Conservation (phyloP, 2,329 filamentous ascomycete species). For the Pseudocercospora macadamiae region DNA sequence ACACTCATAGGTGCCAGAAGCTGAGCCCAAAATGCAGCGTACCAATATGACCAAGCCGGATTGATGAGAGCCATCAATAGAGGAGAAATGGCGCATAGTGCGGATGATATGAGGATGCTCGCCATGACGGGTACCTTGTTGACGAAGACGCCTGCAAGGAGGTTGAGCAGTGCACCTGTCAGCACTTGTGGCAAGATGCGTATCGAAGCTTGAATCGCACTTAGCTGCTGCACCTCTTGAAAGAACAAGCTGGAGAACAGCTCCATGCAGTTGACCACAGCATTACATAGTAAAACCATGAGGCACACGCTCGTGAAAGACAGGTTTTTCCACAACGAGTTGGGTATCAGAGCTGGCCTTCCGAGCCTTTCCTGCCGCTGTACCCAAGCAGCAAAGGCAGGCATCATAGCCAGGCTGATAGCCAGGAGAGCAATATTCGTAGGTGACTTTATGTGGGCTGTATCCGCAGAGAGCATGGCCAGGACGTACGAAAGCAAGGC, state of each 20-base stretch:
- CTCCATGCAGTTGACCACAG: constrained; percentile 43
- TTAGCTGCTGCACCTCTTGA: constrained; percentile 29
- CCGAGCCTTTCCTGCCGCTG: constrained; percentile 49
- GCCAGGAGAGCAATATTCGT: constrained; percentile 45
- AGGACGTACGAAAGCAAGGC: constrained; percentile 57
- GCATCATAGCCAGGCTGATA: constrained; percentile 48
- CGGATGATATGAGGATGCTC: neutral
- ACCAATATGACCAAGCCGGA: too few relatives aligned
- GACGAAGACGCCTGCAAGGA: constrained; percentile 30
- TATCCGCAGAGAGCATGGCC: constrained; percentile 26
- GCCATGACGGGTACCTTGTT: constrained; percentile 19
- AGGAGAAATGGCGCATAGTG: too few relatives aligned
- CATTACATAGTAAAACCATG: constrained; percentile 43
- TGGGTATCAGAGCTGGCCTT: constrained; percentile 63
- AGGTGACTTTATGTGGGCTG: constrained; percentile 22
- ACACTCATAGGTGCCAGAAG: too few relatives aligned
- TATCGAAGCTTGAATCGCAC: constrained; percentile 33
- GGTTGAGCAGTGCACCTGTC: constrained; percentile 47
- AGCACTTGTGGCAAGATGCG: constrained; percentile 52
- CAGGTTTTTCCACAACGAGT: constrained; percentile 61
- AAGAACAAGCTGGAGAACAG: constrained; percentile 25
- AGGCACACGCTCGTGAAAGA: constrained; percentile 61
- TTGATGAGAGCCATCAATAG: too few relatives aligned
- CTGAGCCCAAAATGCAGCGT: too few relatives aligned
- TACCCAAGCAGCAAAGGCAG: constrained; percentile 60